Percentiles rank a stretch among this genome's conserved stretches.
Evolutionary conservation across 257 asterid genomes (phyloP).

Genomic region (Sherardia arvensis): DNA sequence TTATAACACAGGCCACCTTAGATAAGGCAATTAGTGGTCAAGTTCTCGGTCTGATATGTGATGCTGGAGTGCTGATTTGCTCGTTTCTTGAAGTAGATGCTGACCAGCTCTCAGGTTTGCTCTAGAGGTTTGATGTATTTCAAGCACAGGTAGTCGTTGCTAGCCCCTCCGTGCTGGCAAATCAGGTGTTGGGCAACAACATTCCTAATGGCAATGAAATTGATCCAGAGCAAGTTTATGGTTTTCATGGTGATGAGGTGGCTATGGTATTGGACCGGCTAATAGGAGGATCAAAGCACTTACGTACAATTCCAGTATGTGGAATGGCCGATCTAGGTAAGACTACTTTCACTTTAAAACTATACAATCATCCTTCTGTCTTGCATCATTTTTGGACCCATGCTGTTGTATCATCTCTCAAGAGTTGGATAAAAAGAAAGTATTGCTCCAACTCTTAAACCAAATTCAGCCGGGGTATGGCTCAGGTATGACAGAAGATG

Average conservation of each 20-base stretch:
- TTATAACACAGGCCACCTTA: neutral
- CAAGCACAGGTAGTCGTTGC: too few relatives aligned
- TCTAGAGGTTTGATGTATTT: too few relatives aligned
- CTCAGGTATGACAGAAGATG: neutral
- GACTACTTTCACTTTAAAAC: constrained; percentile 1
- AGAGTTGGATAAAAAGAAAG: neutral
- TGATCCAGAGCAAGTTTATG: neutral
- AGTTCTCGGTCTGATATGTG: neutral
- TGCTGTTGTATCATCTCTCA: neutral
- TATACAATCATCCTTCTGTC: neutral
- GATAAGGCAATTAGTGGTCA: neutral
- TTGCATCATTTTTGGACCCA: neutral
- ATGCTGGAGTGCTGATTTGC: neutral
- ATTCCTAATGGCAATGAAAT: too few relatives aligned
- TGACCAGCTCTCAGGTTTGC: too few relatives aligned
- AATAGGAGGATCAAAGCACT: neutral
- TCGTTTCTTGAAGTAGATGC: neutral
- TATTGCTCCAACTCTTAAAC: neutral
- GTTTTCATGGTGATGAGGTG: neutral
- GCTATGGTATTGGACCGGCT: neutral
- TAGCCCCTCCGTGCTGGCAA: too few relatives aligned
- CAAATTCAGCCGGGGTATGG: neutral
- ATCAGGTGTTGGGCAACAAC: too few relatives aligned
- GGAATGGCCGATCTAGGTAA: constrained; percentile 9
- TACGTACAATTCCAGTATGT: neutral